Percentiles rank a stretch among this genome's conserved stretches.
Evolutionary conservation across 257 asterid genomes (phyloP).

Genomic region (Mentha longifolia): DNA sequence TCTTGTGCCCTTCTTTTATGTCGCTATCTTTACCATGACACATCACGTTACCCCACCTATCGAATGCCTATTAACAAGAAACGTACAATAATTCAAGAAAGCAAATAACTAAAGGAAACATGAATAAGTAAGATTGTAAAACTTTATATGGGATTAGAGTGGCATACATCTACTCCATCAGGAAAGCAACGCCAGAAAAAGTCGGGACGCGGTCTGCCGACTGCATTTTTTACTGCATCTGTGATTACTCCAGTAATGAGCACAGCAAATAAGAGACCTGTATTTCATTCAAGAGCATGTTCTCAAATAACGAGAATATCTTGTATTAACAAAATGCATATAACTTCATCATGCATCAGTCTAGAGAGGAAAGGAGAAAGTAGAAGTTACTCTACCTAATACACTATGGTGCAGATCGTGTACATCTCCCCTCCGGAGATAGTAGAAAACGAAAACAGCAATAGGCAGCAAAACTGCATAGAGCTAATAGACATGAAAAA

Average conservation of each 20-base stretch:
- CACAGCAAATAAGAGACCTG: conserved; percentile 83
- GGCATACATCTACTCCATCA: conserved; percentile 67
- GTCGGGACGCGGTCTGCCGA: conserved; percentile 88
- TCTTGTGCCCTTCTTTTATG: conserved; percentile 90
- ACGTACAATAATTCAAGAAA: neutral
- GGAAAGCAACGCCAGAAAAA: conserved; percentile 98
- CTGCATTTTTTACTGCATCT: conserved; percentile 79
- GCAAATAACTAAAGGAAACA: neutral
- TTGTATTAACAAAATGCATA: neutral
- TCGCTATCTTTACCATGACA: conserved; percentile 77
- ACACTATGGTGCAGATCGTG: conserved; percentile 83
- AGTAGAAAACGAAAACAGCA: conserved; percentile 56
- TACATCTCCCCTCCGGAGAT: conserved; percentile 74
- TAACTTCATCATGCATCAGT: neutral
- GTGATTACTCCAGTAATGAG: conserved; percentile 82
- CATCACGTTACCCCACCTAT: conserved; percentile 63
- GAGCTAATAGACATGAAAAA: conserved; percentile 45
- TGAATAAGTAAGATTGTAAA: neutral
- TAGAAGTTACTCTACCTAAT: conserved; percentile 53
- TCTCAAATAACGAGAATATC: conserved; percentile 5
- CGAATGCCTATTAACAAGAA: conserved; percentile 50
- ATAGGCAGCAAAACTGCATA: conserved; percentile 83
- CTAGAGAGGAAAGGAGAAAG: conserved; percentile 7
- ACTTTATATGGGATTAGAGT: conserved; percentile 7
- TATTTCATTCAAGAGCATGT: conserved; percentile 28